Evolutionary conservation across 352 stramenopile species (phyloP), one percentile per base, ranked within the genome.

Genomic region (Pythium diclinum): DNA sequence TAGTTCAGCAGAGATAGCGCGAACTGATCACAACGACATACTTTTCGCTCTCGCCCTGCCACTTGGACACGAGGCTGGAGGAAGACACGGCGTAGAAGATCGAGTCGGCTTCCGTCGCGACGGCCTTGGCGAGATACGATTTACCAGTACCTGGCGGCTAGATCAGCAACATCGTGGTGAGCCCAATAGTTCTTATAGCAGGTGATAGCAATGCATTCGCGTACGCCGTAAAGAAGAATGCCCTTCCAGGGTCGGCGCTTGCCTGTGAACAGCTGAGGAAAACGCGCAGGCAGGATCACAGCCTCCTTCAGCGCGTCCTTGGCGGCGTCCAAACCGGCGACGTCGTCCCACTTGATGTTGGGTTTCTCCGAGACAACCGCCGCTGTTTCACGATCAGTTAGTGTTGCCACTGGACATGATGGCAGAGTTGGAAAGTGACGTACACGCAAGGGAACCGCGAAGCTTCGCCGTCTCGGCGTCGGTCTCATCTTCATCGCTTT

Each of bases 281-380:
- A 99, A 17, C 87, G 80, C 6, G 87, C 85, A 23, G 97, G 97
- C 34, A 99, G 75, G 61, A 99, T 99, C 9, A 99, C 96, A n/a
- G 96, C 97, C 72, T 99, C 97, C 72, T 99, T 99, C n/a, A 99
- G 72, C 17, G 94, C 91, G 33, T 98, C 94, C 70, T 99, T 99
- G 0, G 97, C 97, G 38, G 81, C 79, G 51, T 98, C 95, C 25
- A 99, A 75, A 46, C 97, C 97, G 30, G 97, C 97, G 17, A 99
- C 97, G 69, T 99, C 97, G 28, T 98, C 91, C 92, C 92, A 98
- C 63, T 97, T 97, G 16, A 99, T 89, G 73, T 98, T 97, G 0
- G 96, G 96, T 59, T 96, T 96, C 64, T 96, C 88, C 6, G 81
- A 79, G 16, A 96, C 75, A 32, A 96, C 81, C 42, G 86, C 87